Evolutionary conservation across 2,329 filamentous ascomycete genomes (phyloP), one percentile per base, ranked within the genome.

Genomic region (Phaeosphaeriaceae sp.): DNA sequence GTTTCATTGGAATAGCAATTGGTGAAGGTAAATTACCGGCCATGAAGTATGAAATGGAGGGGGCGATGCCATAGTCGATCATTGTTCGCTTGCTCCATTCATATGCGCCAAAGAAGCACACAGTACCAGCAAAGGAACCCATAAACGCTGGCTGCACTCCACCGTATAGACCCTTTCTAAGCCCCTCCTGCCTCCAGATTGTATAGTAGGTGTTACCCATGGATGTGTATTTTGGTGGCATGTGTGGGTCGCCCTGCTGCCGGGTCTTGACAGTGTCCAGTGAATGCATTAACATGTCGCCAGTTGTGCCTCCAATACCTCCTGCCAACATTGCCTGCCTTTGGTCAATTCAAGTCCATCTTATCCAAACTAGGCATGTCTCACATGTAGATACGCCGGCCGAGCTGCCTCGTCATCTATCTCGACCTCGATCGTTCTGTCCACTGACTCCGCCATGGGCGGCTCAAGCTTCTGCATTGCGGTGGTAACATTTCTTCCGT

Each of bases 281-380:
- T 37, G 93, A 97, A 78, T 99, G 94, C 94, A 99, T 99, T 60
- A 99, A 80, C 83, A 99, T 89, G 74, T 99, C 94, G 50, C 95
- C 94, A 47, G 89, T 95, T 13, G 90, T 92, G 44, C 94, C 94
- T 68, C 95, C 94, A 44, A 95, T 80, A 52, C 93, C 94, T 68
- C 94, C 94, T 28, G 94, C 94, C 67, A 99, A 81, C 92, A 97
- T 99, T 72, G 89, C 87, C 91, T 96, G 59, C 52, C 52, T 42
- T 16, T 49, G 30, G 60, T 70, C 66, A 70, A 67, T 54, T 48
- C 48, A 40, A 30, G 46, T 49, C 53, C 45, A 23, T n/a, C 46
- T 53, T 28, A 36, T 39, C 16, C 20, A 16, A 26, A 32, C 33
- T 30, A 48, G 50, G 52, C 50, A 50, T 50, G 7, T 48, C 67